Conservation (phyloP, 2,329 filamentous ascomycete genomes). For the Epichloe sylvatica region DNA sequence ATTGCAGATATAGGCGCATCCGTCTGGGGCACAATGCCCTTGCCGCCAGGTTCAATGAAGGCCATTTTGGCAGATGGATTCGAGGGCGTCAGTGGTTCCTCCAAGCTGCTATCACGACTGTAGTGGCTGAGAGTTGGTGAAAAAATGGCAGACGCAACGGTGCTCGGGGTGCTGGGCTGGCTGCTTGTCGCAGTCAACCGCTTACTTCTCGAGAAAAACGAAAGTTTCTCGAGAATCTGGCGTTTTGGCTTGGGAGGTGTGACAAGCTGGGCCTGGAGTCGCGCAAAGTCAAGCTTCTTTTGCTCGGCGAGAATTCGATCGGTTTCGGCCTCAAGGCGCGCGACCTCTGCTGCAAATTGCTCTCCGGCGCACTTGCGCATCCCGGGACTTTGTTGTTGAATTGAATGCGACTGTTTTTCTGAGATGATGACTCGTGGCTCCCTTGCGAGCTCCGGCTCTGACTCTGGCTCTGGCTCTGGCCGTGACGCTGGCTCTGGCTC, state of each 20-base stretch:
- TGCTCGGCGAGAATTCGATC: conserved; percentile 35
- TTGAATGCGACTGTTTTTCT: background rate
- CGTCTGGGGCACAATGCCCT: conserved; percentile 35
- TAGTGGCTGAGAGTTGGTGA: conserved; percentile 22
- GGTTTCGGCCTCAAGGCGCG: conserved; percentile 32
- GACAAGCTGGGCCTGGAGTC: conserved; percentile 29
- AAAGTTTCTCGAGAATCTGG: conserved; percentile 34
- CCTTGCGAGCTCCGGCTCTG: background rate
- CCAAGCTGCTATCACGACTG: conserved; percentile 20
- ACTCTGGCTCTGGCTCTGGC: background rate
- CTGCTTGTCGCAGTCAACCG: conserved; percentile 22
- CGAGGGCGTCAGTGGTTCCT: conserved; percentile 16
- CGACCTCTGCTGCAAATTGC: conserved; percentile 24
- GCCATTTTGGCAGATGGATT: conserved; percentile 16
- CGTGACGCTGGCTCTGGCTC: background rate
- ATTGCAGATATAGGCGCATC: conserved; percentile 71
- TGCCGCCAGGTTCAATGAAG: conserved; percentile 31
- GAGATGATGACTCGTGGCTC: background rate
- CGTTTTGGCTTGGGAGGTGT: conserved; percentile 19
- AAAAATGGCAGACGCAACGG: conserved; percentile 22
- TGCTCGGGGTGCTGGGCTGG: conserved; percentile 20
- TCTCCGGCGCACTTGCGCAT: background rate
- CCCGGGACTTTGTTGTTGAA: background rate
- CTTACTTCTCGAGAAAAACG: conserved; percentile 29
- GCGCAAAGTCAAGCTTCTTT: conserved; percentile 33